Evolutionary conservation across 2,329 filamentous ascomycete species (phyloP).

Genomic region (Diaporthe sp.): DNA sequence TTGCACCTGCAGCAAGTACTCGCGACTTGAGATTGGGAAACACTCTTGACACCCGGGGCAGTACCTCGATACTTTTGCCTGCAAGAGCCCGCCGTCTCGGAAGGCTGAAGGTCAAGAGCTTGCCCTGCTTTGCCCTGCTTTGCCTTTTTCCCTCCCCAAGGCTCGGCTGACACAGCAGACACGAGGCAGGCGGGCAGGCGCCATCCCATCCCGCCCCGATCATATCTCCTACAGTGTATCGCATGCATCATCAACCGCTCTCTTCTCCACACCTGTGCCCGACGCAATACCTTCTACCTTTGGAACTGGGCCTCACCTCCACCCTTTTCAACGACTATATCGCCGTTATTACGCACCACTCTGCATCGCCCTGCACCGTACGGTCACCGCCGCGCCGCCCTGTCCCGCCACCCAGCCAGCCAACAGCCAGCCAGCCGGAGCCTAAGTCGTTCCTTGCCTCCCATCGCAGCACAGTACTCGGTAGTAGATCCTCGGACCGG

Average conservation of each 20-base stretch:
- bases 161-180: conserved; percentile 21
- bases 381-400: background rate
- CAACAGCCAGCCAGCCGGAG: background rate
- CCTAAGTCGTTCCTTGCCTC: background rate
- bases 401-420: background rate
- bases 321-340: background rate
- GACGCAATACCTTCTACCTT: conserved; percentile 4
- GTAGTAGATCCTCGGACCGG: conserved; percentile 21
- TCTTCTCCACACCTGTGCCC: conserved; percentile 10
- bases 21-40: background rate
- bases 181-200: conserved; percentile 6
- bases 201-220: background rate
- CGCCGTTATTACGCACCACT: background rate
- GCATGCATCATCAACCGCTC: conserved; percentile 11
- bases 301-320: background rate
- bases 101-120: conserved; percentile 10
- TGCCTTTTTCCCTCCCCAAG: background rate
- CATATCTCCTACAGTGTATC: background rate
- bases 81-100: background rate
- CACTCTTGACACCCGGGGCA: too few species aligned
- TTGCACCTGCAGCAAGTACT: conserved; percentile 14
- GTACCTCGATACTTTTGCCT: background rate
- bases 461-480: background rate
- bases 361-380: background rate
- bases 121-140: background rate